Conservation (phyloP, 345 rosid species). For the Camelina neglecta region DNA sequence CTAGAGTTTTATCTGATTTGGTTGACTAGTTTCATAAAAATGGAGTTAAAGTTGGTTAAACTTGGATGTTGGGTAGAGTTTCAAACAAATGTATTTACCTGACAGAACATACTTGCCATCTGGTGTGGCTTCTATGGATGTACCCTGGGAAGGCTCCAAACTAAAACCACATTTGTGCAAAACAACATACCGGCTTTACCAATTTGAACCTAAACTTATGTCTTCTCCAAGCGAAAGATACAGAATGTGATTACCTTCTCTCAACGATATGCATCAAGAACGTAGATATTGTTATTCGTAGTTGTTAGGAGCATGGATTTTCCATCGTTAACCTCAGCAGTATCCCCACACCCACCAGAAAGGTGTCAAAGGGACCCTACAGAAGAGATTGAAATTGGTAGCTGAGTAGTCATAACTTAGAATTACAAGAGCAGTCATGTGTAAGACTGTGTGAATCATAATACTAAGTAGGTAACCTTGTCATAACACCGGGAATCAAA, state of each 20-base stretch:
- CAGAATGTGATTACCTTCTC: slow-evolving; percentile 68
- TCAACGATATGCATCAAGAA: slow-evolving; percentile 95
- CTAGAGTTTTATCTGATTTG: not conserved
- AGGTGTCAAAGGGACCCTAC: slow-evolving; percentile 96
- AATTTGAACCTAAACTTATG: not conserved
- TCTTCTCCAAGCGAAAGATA: slow-evolving; percentile 12
- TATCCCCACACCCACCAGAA: slow-evolving; percentile 94
- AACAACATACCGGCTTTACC: too few relatives aligned
- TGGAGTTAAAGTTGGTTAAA: slow-evolving; percentile 16
- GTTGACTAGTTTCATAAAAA: not conserved
- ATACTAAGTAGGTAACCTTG: slow-evolving; percentile 58
- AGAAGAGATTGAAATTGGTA: slow-evolving; percentile 29
- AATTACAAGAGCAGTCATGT: not conserved
- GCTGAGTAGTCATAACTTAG: not conserved
- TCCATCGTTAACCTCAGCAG: slow-evolving; percentile 93
- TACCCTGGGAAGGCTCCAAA: slow-evolving; percentile 85
- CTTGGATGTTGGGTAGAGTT: not conserved
- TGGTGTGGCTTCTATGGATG: slow-evolving; percentile 87
- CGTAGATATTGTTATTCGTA: slow-evolving; percentile 78
- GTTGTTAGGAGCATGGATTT: slow-evolving; percentile 97
- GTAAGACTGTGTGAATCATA: not conserved
- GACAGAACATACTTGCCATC: slow-evolving; percentile 94
- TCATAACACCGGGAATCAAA: slow-evolving; percentile 96
- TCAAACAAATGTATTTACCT: slow-evolving; percentile 53
- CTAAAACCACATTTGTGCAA: slow-evolving; percentile 87